These are phyloP conservation scores for Monosporozyma aerobia DNA, from an alignment of 805 yeast species.

Conservation along the genomic window DNA sequence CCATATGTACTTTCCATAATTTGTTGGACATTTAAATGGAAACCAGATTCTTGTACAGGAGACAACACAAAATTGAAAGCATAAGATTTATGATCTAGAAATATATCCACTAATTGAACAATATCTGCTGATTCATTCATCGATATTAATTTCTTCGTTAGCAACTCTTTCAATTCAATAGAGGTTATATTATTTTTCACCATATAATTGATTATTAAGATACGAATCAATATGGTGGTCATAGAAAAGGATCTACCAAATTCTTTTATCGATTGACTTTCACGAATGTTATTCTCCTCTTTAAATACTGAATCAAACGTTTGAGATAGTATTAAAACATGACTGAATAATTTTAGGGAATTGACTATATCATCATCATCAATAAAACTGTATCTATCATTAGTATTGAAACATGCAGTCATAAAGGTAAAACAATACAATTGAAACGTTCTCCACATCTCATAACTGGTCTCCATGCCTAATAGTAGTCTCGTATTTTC, in stretches of 20 bases:
- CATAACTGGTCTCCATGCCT: constrained; percentile 11
- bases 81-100: constrained; percentile 20
- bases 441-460: constrained; percentile 11
- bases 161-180: constrained; percentile 45
- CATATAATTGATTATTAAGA: constrained; percentile 2
- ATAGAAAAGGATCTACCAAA: constrained; percentile 8
- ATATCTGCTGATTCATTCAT: constrained; percentile 36
- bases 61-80: constrained; percentile 16
- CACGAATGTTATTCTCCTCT: background rate
- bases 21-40: constrained; percentile 17
- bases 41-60: constrained; percentile 18
- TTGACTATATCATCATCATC: constrained; percentile 8
- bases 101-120: constrained; percentile 7
- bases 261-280: constrained; percentile 4
- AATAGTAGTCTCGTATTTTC: constrained; percentile 8
- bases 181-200: constrained; percentile 35
- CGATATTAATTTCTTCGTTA: background rate
- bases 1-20: constrained; percentile 10
- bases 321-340: constrained; percentile 4
- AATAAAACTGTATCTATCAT: background rate
- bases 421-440: constrained; percentile 2
- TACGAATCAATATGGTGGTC: constrained; percentile 3
- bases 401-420: background rate
- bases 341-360: constrained; percentile 9
- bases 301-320: background rate